A percentile compares a stretch with the other conserved stretches of the same genome.
phyloP scores from a whole-genome alignment of 2,329 filamentous ascomycete genomes.

The Claviceps maximensis region DNA sequence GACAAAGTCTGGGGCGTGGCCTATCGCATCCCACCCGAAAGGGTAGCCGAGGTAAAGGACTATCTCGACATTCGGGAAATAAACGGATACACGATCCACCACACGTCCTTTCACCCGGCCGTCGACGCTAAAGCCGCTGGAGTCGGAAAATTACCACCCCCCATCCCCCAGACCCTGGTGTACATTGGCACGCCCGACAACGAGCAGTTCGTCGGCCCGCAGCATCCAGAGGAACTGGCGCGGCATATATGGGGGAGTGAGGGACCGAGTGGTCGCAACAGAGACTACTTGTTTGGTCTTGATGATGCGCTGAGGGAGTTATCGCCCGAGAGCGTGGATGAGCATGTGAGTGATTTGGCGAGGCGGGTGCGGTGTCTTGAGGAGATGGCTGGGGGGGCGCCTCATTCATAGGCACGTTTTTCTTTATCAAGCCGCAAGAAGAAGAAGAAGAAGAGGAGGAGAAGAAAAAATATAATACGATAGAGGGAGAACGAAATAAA shows the following conservation, averaged over 20 bases:
- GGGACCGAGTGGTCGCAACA: constrained; percentile 81
- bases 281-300: constrained; percentile 74
- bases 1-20: constrained; percentile 81
- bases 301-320: constrained; percentile 62
- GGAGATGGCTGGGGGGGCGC: neutral
- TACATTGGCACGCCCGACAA: constrained; percentile 94
- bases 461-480: neutral
- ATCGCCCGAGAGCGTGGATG: constrained; percentile 64
- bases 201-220: constrained; percentile 77
- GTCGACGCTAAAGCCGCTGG: constrained; percentile 10
- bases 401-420: neutral
- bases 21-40: constrained; percentile 63
- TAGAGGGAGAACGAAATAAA: neutral
- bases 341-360: constrained; percentile 74
- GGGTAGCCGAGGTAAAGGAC: constrained; percentile 67
- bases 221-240: constrained; percentile 65
- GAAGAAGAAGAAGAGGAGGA: neutral
- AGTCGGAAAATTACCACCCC: constrained; percentile 12
- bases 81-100: constrained; percentile 91
- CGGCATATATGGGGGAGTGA: constrained; percentile 63
- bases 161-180: constrained; percentile 50
- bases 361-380: constrained; percentile 51
- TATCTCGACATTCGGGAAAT: constrained; percentile 96
- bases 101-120: constrained; percentile 61
- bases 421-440: neutral